Base-by-base conservation (phyloP, 2,329 filamentous ascomycete species). In the Botrytis aclada region DNA sequence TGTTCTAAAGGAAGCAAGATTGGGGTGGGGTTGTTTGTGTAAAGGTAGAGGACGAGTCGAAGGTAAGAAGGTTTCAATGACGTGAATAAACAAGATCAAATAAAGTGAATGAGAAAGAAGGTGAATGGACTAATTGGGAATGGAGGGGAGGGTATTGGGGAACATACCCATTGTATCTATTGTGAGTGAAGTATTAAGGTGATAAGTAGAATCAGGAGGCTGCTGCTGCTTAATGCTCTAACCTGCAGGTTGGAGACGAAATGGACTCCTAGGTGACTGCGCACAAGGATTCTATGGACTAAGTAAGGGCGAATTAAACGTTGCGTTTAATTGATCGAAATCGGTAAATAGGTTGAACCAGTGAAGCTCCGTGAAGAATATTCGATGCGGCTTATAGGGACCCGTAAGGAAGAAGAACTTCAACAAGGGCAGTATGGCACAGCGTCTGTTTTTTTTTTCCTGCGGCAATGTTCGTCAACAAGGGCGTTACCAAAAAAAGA, bases 221-320 rank as follows among this genome's bases (percentile, higher is more conserved):
- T 69, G 70, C 71, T 72, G 71, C 64, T 72, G 65, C 71, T 72
- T 56, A 72, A 72, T 72, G 71, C 65, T 70, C 65, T 72, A 72
- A 47, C 43, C 70, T 72, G 71, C 71, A 72, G 64, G 64, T 63
- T 72, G 56, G 65, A 70, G 71, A 70, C 64, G 71, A 72, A 72
- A 72, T 72, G 71, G 71, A 69, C 71, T 69, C 64, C 71, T 18
- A 63, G 63, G 65, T 69, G 71, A 69, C 58, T 72, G 32, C 51
- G 71, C 71, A 72, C 71, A 72, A 72, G 71, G 71, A 72, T 72
- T 70, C 56, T 69, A 69, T 72, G 64, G 64, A 43, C 54, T 54
- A 72, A 60, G 71, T 70, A 70, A 61, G 43, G 64, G 45, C 71
- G 71, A 72, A 72, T 72, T 70, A 72, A 63, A 70, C 64, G 56